These are phyloP conservation scores for Acanthamoeba sp. DNA, from an alignment of 208 protist genomes.

Conservation along the genomic window DNA sequence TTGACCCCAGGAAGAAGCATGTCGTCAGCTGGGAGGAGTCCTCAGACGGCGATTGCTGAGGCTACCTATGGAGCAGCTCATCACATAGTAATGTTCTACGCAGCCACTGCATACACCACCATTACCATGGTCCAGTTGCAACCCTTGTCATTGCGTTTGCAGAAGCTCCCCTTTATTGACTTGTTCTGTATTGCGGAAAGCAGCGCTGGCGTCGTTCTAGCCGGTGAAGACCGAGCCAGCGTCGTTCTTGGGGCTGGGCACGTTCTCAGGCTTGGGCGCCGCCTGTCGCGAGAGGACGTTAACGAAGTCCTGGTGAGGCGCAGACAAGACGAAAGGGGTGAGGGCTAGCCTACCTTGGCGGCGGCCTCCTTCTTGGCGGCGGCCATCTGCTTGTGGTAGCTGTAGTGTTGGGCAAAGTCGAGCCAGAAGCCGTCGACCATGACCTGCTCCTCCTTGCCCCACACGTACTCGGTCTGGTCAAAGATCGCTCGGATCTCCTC, in stretches of 20 bases:
- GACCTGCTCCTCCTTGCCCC: background rate
- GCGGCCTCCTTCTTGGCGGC: background rate
- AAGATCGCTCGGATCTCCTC: constrained; percentile 20
- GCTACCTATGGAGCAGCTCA: no score
- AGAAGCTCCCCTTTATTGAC: no score
- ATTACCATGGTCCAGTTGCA: no score
- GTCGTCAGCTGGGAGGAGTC: no score
- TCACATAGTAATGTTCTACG: no score
- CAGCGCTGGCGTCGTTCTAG: no score
- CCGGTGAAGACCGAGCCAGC: background rate
- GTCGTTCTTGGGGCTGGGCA: background rate
- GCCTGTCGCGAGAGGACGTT: background rate
- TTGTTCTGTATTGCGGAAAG: no score
- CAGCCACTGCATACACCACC: no score
- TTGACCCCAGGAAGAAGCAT: no score
- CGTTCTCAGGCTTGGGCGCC: background rate
- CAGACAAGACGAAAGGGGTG: background rate
- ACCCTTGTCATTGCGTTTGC: no score
- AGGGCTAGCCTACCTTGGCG: background rate
- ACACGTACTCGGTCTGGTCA: constrained; percentile 39
- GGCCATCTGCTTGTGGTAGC: constrained; percentile 22
- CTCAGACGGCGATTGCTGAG: no score
- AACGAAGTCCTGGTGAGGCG: background rate
- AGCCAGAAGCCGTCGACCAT: constrained; percentile 41
- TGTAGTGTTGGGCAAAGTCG: constrained; percentile 34